Evolutionary conservation across 1,284 basidiomycete species (phyloP), one percentile per base, ranked within the genome.

Genomic region (Boletus subluridellus): DNA sequence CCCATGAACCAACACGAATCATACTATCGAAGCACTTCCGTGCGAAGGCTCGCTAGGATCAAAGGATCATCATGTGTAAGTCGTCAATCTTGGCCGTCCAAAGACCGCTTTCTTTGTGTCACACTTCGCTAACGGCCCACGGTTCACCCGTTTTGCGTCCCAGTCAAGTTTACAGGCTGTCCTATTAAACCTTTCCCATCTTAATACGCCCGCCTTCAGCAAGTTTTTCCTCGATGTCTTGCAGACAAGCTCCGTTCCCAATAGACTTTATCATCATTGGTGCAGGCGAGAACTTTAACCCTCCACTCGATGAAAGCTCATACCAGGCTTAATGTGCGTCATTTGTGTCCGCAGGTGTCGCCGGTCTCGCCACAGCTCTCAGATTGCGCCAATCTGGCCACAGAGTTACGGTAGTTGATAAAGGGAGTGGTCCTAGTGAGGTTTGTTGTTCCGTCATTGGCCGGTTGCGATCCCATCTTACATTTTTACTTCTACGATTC

Each of bases 331-430:
- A 55, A 52, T 12, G 15, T 34, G 4, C 41, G 21, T 46, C 30
- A 37, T 47, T 38, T 34, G n/a, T 21, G 15, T 51, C 32, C 6
- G 14, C 44, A 80, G 79, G 79, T 24, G 66, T 78, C 47, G 68
- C 66, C 6, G 84, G 83, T 30, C 77, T 86, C 6, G 78, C 84
- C 1, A 75, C 76, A 15, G 84, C 82, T 10, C 78, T 78, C 63
- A 72, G 80, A 3, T 71, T 85, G 41, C 69, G 74, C 24, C 71
- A 75, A 37, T 73, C 77, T 41, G 84, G 84, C 3, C 84, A 86
- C 58, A 71, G 70, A 6, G 70, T 84, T 10, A 77, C 75, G 10
- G 76, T 85, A 3, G 64, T 85, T 46, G 84, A 85, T 5, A 73
- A 71, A 38, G 69, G 65, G 21, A 32, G 38, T 14, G 71, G 72